Conservation (phyloP, 345 rosid species). For the Odontarrhena argentea region DNA sequence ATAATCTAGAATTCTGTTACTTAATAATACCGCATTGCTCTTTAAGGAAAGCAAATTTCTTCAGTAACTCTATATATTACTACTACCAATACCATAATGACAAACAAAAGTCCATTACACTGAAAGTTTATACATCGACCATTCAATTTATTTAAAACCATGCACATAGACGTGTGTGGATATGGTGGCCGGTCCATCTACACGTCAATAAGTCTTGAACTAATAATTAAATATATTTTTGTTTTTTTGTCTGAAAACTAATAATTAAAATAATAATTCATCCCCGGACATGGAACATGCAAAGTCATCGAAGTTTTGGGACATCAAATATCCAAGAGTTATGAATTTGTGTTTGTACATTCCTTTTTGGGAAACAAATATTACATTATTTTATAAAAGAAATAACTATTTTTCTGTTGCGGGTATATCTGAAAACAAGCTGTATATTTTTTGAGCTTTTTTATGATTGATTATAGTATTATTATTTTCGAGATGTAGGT, state of each 20-base stretch:
- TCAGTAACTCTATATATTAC: no score
- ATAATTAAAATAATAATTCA: background rate
- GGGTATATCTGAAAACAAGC: slow-evolving; percentile 4
- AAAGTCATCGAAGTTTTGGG: slow-evolving; percentile 24
- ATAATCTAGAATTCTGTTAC: background rate
- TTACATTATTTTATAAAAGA: background rate
- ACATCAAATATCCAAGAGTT: slow-evolving; percentile 21
- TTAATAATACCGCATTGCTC: no score
- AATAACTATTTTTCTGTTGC: background rate
- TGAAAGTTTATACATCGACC: no score
- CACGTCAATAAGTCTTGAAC: background rate
- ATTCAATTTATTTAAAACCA: no score
- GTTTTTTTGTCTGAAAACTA: background rate
- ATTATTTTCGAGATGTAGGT: slow-evolving; percentile 22
- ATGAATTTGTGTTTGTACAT: slow-evolving; percentile 6
- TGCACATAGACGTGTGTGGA: slow-evolving; percentile 8
- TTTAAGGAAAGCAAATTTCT: no score
- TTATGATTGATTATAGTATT: background rate
- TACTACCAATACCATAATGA: no score
- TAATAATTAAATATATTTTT: background rate
- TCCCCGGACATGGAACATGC: slow-evolving; percentile 35
- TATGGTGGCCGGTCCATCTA: slow-evolving; percentile 11
- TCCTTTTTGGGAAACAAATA: slow-evolving; percentile 13
- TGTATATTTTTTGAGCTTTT: slow-evolving; percentile 11
- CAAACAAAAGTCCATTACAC: no score